A percentile compares a stretch with the other conserved stretches of the same genome.
These are phyloP conservation scores for Myriosclerotinia duriaeana DNA, from an alignment of 2,329 filamentous ascomycete genomes.

Conservation along the genomic window DNA sequence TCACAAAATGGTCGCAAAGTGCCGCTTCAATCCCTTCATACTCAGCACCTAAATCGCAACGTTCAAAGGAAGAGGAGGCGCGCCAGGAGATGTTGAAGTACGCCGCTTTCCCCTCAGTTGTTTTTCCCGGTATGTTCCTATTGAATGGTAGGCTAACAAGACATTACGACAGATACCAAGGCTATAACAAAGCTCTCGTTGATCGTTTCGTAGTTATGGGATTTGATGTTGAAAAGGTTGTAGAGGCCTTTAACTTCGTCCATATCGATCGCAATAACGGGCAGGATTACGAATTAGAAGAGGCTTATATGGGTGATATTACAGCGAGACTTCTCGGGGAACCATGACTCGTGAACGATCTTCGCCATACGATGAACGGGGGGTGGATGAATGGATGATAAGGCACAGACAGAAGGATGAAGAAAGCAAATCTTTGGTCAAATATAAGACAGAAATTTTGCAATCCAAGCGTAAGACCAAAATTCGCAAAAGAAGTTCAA, in stretches of 20 bases:
- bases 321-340: conserved; percentile 83
- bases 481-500: background rate
- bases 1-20: conserved; percentile 49
- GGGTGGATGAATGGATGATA: conserved; percentile 2
- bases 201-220: conserved; percentile 88
- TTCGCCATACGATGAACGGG: conserved; percentile 13
- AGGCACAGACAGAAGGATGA: background rate
- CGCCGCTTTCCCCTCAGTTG: conserved; percentile 11
- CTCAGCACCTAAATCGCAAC: conserved; percentile 33
- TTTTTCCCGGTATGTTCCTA: background rate
- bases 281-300: conserved; percentile 81
- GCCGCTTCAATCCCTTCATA: conserved; percentile 41
- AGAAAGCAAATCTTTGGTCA: background rate
- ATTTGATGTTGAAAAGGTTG: conserved; percentile 83
- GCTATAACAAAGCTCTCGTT: conserved; percentile 82
- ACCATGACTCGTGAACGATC: conserved; percentile 42
- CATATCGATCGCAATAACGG: conserved; percentile 78
- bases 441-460: background rate
- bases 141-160: conserved; percentile 27
- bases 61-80: conserved; percentile 36
- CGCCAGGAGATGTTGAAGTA: conserved; percentile 34
- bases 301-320: conserved; percentile 87
- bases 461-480: background rate
- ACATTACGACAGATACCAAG: conserved; percentile 66
- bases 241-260: conserved; percentile 77